phyloP scores from a whole-genome alignment of 306 rosid genomes.

The Cicer chorassanicum region DNA sequence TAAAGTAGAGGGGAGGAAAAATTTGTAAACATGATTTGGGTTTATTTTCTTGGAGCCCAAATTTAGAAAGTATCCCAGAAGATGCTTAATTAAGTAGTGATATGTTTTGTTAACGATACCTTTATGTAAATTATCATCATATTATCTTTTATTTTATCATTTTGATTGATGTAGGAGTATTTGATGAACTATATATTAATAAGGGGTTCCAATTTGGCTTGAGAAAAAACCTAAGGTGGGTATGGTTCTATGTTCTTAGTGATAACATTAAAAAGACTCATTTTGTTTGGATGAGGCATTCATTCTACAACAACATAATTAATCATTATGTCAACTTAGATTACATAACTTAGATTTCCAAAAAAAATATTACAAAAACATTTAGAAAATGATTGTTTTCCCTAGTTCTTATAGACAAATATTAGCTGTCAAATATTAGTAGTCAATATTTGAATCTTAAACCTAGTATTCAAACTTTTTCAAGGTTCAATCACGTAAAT shows the following conservation, averaged over 20 bases:
- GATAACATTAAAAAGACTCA: neutral
- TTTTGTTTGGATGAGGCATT: constrained; percentile 1
- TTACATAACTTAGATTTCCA: no score
- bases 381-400: no score
- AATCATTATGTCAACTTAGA: no score
- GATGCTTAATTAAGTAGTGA: constrained; percentile 37
- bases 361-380: no score
- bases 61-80: constrained; percentile 73
- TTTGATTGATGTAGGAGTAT: constrained; percentile 44
- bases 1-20: constrained; percentile 60
- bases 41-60: constrained; percentile 59
- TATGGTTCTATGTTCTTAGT: neutral
- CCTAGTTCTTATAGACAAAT: no score
- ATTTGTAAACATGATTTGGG: constrained; percentile 43
- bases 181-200: constrained; percentile 42
- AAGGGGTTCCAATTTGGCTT: constrained; percentile 38
- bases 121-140: constrained; percentile 29
- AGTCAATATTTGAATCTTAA: no score
- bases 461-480: no score
- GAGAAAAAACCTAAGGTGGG: neutral
- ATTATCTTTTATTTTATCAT: neutral
- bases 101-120: constrained; percentile 1
- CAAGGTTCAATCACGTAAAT: no score
- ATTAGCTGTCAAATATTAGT: no score
- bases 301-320: neutral